These are phyloP conservation scores for Eustoma russellianum DNA, from an alignment of 257 asterid genomes.

Conservation along the genomic window DNA sequence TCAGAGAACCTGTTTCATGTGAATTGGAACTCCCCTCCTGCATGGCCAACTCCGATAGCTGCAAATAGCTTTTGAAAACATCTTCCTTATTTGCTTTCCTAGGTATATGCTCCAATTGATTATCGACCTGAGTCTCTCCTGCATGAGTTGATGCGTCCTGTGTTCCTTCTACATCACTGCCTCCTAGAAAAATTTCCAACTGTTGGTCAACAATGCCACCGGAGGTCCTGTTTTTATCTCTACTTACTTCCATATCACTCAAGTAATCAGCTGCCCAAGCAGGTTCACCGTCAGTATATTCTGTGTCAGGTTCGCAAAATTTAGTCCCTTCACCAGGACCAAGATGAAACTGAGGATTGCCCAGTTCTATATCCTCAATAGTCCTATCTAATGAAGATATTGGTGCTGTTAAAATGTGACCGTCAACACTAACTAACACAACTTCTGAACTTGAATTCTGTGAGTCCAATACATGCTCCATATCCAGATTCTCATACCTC, in stretches of 20 bases:
- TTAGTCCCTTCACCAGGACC: constrained; percentile 64
- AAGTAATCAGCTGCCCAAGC: constrained; percentile 42
- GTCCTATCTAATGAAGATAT: constrained; percentile 53
- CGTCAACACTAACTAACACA: constrained; percentile 87
- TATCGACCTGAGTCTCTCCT: constrained; percentile 11
- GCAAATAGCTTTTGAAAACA: constrained; percentile 67
- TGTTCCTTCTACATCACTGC: constrained; percentile 22
- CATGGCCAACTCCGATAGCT: constrained; percentile 37
- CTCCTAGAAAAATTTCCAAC: constrained; percentile 24
- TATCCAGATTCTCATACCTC: constrained; percentile 49
- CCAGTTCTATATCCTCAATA: constrained; percentile 45
- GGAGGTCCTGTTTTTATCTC: constrained; percentile 15
- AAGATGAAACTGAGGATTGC: constrained; percentile 61
- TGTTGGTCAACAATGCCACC: constrained; percentile 16
- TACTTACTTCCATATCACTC: constrained; percentile 22
- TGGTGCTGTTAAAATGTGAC: constrained; percentile 83
- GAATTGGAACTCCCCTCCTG: constrained; percentile 26
- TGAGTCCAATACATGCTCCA: constrained; percentile 52
- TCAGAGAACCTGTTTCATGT: constrained; percentile 19
- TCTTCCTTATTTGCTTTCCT: constrained; percentile 33
- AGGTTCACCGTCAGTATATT: constrained; percentile 35
- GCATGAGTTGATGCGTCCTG: constrained; percentile 21
- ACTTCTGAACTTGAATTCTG: constrained; percentile 63
- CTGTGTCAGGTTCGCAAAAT: constrained; percentile 15
- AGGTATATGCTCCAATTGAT: constrained; percentile 22